These are phyloP conservation scores for Leptomonas seymouri DNA, from an alignment of 208 protist genomes.

Conservation along the genomic window DNA sequence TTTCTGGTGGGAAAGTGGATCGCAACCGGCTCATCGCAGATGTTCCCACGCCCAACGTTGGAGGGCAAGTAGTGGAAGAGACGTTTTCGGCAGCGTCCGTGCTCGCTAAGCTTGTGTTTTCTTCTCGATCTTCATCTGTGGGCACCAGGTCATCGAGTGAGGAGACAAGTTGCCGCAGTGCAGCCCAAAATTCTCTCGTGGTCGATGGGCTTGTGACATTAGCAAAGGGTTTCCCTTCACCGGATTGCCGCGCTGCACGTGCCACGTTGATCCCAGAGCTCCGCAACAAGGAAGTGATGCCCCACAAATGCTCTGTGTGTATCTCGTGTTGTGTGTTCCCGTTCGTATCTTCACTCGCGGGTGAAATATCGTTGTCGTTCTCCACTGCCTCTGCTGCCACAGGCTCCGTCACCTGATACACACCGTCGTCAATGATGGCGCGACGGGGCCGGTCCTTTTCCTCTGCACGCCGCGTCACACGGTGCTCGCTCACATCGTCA, in stretches of 20 bases:
- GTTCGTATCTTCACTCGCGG: background rate
- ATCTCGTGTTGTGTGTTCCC: too few species aligned
- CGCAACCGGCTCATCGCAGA: background rate
- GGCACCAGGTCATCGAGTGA: conserved; percentile 37
- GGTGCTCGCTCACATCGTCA: conserved; percentile 58
- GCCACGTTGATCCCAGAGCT: too few species aligned
- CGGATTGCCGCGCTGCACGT: background rate
- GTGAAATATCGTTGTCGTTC: background rate
- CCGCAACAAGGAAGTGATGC: too few species aligned
- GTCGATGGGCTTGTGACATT: background rate
- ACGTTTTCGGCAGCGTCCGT: background rate
- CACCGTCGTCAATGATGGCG: conserved; percentile 58
- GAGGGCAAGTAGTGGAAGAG: background rate
- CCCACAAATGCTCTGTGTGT: too few species aligned
- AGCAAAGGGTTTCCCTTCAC: too few species aligned
- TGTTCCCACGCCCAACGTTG: background rate
- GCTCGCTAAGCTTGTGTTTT: background rate
- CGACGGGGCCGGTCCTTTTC: conserved; percentile 57
- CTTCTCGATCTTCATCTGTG: conserved; percentile 38
- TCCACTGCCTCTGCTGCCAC: background rate
- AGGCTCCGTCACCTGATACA: conserved; percentile 33
- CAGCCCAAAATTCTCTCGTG: conserved; percentile 6
- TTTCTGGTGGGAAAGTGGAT: conserved; percentile 3
- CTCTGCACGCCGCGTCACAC: conserved; percentile 40
- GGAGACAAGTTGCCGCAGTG: conserved; percentile 27